Percentiles rank a stretch among this genome's conserved stretches.
Conservation (phyloP, 305 asterid species). For the Rubia peregrina region DNA sequence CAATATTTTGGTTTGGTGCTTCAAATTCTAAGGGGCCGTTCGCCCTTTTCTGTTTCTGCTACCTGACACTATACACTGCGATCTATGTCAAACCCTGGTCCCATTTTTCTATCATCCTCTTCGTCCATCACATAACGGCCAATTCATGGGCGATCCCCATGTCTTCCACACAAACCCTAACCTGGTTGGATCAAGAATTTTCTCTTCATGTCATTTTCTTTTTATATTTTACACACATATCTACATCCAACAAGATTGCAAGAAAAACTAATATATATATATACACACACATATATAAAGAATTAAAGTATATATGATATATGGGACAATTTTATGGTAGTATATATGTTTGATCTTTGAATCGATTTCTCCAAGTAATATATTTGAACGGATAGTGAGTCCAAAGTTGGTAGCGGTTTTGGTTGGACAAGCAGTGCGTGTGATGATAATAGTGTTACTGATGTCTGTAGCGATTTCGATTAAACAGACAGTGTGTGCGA, state of each 20-base stretch:
- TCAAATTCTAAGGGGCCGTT: conserved; percentile 41
- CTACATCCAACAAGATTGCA: neutral
- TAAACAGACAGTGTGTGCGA: no score
- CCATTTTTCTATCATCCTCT: conserved; percentile 11
- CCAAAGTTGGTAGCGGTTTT: no score
- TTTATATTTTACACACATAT: neutral
- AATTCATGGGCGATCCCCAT: conserved; percentile 8
- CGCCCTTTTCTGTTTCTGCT: conserved; percentile 17
- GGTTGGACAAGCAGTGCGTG: no score
- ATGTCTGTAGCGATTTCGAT: no score
- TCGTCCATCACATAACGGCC: neutral
- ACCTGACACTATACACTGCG: conserved; percentile 30
- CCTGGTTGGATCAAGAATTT: neutral
- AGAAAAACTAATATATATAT: neutral
- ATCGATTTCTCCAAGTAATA: no score
- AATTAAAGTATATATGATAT: no score
- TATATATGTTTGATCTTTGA: no score
- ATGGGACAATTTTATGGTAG: no score
- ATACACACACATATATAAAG: no score
- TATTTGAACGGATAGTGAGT: no score
- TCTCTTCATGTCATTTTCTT: neutral
- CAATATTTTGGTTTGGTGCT: conserved; percentile 24
- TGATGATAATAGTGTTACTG: no score
- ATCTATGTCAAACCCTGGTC: conserved; percentile 30
- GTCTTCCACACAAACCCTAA: neutral